A percentile compares a stretch with the other conserved stretches of the same genome.
phyloP scores from a whole-genome alignment of 441 rosid species.

The Manihot esculenta region DNA sequence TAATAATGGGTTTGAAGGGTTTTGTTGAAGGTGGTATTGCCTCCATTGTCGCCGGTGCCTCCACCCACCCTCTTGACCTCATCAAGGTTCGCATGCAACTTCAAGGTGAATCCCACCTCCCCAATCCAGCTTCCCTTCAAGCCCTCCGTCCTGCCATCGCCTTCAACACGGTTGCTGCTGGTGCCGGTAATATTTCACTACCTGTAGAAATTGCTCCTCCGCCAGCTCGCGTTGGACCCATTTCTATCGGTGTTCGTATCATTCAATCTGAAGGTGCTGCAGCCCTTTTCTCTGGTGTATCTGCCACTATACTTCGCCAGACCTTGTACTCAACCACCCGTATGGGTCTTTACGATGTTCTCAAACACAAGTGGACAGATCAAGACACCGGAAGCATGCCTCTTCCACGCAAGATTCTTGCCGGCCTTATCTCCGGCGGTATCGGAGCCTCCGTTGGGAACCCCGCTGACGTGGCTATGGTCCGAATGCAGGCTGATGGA shows the following conservation, averaged over 20 bases:
- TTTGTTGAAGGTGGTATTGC: too few species aligned
- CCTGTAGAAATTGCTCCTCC: constrained; percentile 21
- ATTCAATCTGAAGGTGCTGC: constrained; percentile 44
- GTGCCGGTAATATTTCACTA: constrained; percentile 12
- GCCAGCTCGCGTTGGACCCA: constrained; percentile 43
- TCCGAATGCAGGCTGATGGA: constrained; percentile 67
- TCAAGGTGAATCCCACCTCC: constrained; percentile 30
- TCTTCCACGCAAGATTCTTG: constrained; percentile 39
- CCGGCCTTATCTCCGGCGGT: constrained; percentile 46
- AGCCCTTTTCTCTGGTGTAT: constrained; percentile 57
- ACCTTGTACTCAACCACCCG: constrained; percentile 58
- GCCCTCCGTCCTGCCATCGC: constrained; percentile 45
- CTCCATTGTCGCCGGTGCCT: too few species aligned
- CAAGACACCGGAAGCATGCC: constrained; percentile 43
- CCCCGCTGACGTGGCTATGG: constrained; percentile 69
- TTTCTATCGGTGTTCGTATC: constrained; percentile 43
- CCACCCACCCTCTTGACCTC: too few species aligned
- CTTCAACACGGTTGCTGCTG: constrained; percentile 20
- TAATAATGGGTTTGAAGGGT: constrained; percentile 7
- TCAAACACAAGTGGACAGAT: constrained; percentile 51
- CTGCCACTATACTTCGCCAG: constrained; percentile 64
- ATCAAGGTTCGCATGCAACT: too few species aligned
- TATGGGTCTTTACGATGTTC: constrained; percentile 58
- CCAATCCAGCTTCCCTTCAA: constrained; percentile 21
- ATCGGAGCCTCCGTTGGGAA: constrained; percentile 61